Evolutionary conservation across 176 grass and related monocot genomes (phyloP).

Genomic region (Paspalum notatum): DNA sequence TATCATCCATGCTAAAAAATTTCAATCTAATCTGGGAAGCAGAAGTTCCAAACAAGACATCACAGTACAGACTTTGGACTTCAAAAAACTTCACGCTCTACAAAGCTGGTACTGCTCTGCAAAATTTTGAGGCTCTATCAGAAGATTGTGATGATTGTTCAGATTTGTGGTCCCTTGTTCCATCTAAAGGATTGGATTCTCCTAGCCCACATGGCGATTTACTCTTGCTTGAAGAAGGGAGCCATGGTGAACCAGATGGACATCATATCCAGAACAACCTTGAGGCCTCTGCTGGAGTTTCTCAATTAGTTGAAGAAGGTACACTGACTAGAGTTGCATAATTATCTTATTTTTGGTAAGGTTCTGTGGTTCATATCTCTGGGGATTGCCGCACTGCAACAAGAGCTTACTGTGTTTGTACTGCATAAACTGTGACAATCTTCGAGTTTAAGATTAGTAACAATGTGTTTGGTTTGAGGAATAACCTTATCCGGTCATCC

Average conservation of each 20-base stretch:
- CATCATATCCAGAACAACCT: slow-evolving; percentile 34
- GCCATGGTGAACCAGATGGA: slow-evolving; percentile 42
- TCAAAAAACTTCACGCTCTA: slow-evolving; percentile 60
- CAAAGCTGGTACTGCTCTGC: slow-evolving; percentile 54
- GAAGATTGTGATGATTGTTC: slow-evolving; percentile 41
- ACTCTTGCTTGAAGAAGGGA: slow-evolving; percentile 49
- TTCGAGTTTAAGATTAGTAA: slow-evolving; percentile 10
- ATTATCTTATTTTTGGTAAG: slow-evolving; percentile 21
- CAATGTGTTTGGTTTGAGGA: too few relatives aligned
- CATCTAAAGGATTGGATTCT: slow-evolving; percentile 44
- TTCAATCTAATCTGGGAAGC: slow-evolving; percentile 73
- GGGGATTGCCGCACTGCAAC: slow-evolving; percentile 6
- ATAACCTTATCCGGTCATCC: too few relatives aligned
- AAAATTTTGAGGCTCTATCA: slow-evolving; percentile 52
- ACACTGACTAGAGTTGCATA: slow-evolving; percentile 3
- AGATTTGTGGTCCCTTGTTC: slow-evolving; percentile 53
- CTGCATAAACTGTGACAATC: slow-evolving; percentile 2
- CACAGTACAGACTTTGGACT: slow-evolving; percentile 90
- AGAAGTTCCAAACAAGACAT: slow-evolving; percentile 75
- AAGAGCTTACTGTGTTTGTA: slow-evolving; percentile 21
- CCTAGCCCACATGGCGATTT: slow-evolving; percentile 28
- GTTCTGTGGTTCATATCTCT: slow-evolving; percentile 18
- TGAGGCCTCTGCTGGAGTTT: slow-evolving; percentile 36
- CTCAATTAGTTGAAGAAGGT: slow-evolving; percentile 49
- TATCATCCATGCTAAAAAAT: slow-evolving; percentile 70